Conservation (phyloP, 2,329 filamentous ascomycete species). For the Hypoxylon sp. region DNA sequence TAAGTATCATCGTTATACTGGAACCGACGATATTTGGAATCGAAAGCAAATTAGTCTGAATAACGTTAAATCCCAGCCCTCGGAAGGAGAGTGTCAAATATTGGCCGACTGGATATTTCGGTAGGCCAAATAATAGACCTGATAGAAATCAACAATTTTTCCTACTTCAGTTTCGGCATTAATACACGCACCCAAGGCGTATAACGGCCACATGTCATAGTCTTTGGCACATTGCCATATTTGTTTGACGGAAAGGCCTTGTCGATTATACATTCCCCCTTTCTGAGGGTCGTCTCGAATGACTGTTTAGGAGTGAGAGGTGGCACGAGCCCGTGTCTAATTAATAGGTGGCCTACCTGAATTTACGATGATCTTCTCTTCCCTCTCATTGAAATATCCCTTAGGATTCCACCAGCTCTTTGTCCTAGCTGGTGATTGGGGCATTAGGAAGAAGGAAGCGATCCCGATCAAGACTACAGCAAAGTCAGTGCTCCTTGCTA, state of each 20-base stretch:
- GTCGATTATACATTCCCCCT: conserved; percentile 65
- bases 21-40: conserved; percentile 65
- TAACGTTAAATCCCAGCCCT: conserved; percentile 55
- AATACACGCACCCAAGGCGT: conserved; percentile 17
- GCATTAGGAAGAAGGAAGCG: conserved; percentile 70
- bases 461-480: conserved; percentile 63
- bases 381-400: conserved; percentile 74
- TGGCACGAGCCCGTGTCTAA: neutral
- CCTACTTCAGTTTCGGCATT: too few species aligned
- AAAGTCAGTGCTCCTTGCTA: conserved; percentile 58
- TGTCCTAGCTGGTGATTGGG: conserved; percentile 74
- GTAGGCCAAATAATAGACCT: conserved; percentile 60
- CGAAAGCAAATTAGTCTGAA: conserved; percentile 68
- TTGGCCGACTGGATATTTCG: conserved; percentile 59
- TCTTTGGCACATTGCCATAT: conserved; percentile 65
- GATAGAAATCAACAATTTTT: conserved; percentile 1
- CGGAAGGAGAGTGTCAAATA: conserved; percentile 50
- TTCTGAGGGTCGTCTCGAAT: conserved; percentile 67
- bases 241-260: conserved; percentile 60
- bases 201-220: conserved; percentile 66
- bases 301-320: conserved; percentile 56
- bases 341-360: conserved; percentile 49
- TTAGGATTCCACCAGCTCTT: conserved; percentile 67
- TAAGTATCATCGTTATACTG: conserved; percentile 64
- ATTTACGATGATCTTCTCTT: conserved; percentile 78